Conservation (phyloP, 1,284 basidiomycete species). For the Testicularia cyperi region DNA sequence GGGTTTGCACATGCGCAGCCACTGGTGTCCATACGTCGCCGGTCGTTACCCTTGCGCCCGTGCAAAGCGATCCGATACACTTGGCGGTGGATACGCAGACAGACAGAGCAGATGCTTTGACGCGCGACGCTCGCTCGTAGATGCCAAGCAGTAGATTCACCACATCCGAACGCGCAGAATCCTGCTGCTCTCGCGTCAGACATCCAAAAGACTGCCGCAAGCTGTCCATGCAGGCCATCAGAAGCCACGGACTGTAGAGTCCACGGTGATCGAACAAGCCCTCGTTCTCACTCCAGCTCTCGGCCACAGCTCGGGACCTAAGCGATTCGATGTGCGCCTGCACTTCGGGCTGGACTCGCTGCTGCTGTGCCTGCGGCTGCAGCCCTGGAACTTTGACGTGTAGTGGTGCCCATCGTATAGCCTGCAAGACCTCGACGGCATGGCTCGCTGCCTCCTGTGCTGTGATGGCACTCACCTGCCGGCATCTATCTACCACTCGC, state of each 20-base stretch:
- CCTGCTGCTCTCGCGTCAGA: no score
- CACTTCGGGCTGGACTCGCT: not conserved
- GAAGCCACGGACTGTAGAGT: not conserved
- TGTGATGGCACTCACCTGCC: slow-evolving; percentile 2
- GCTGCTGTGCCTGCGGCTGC: no score
- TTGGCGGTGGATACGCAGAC: slow-evolving; percentile 23
- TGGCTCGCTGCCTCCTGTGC: slow-evolving; percentile 11
- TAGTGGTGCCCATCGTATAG: slow-evolving; percentile 17
- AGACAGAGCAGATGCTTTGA: slow-evolving; percentile 15
- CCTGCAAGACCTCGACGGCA: slow-evolving; percentile 17
- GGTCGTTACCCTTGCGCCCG: slow-evolving; percentile 6
- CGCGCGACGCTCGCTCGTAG: slow-evolving; percentile 13
- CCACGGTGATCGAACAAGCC: slow-evolving; percentile 4
- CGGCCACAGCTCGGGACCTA: no score
- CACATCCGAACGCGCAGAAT: not conserved
- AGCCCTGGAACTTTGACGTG: slow-evolving; percentile 7
- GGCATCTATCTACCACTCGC: slow-evolving; percentile 8
- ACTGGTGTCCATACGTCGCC: slow-evolving; percentile 13
- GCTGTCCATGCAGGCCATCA: not conserved
- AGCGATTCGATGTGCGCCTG: slow-evolving; percentile 10
- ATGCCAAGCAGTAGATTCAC: slow-evolving; percentile 8
- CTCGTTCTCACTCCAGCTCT: no score
- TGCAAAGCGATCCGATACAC: slow-evolving; percentile 4
- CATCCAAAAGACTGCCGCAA: no score
- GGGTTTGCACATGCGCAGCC: slow-evolving; percentile 13